phyloP scores from a whole-genome alignment of 2,329 filamentous ascomycete genomes.

The Paradendryphiella salina region DNA sequence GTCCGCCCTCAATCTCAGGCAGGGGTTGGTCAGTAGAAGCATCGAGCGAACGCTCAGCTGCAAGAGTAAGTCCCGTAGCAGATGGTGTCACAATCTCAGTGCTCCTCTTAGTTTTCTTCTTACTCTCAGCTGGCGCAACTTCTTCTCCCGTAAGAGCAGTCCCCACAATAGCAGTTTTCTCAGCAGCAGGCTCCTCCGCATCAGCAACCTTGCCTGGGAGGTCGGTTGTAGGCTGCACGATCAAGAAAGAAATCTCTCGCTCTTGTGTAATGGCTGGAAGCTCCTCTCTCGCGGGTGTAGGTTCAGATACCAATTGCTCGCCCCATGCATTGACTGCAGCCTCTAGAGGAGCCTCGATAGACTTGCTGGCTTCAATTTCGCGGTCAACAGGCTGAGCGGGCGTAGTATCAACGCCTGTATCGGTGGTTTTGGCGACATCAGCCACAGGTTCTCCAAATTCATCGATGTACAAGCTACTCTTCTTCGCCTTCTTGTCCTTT shows the following conservation, averaged over 20 bases:
- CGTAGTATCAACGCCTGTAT: not conserved
- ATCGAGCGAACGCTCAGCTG: constrained; percentile 10
- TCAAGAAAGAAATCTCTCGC: not conserved
- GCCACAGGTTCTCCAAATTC: constrained; percentile 9
- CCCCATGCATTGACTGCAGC: constrained; percentile 3
- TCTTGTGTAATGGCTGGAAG: not conserved
- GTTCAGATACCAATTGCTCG: constrained; percentile 6
- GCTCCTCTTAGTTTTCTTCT: constrained; percentile 38
- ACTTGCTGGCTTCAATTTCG: not conserved
- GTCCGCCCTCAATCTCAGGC: not conserved
- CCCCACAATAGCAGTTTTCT: not conserved
- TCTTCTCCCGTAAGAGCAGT: constrained; percentile 5
- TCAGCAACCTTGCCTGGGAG: not conserved
- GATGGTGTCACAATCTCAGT: constrained; percentile 14
- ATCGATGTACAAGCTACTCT: constrained; percentile 14
- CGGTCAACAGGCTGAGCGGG: not conserved
- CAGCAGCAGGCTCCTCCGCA: not conserved
- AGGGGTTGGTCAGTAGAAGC: not conserved
- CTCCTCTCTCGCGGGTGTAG: not conserved
- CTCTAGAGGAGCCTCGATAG: constrained; percentile 1
- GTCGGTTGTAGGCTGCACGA: not conserved
- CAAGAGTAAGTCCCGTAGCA: constrained; percentile 7
- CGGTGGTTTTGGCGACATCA: not conserved
- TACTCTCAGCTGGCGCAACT: constrained; percentile 11
- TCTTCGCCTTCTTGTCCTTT: constrained; percentile 32